Base-by-base conservation (phyloP, 73 alveolate species). In the Paramecium bursaria region DNA sequence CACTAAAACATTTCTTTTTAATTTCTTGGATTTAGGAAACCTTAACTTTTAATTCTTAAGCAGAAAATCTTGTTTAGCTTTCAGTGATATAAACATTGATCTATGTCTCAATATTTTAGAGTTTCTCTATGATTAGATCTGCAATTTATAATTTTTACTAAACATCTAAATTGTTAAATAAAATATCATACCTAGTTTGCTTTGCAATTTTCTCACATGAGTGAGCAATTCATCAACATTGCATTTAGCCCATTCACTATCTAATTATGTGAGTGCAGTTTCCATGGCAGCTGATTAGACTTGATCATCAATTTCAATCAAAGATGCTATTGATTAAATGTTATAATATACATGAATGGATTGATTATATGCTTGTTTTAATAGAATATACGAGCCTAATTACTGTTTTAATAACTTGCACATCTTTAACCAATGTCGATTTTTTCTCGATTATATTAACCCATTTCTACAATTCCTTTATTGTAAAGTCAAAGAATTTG, bases 391-490 rank as follows among this genome's bases (percentile, higher is more conserved):
- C 82, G 17, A 67, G 27, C 21, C 44, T 67, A 31, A 31, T 67
- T 7, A 67, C 50, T 39, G 33, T 39, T 14, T 67, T 57, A n/a
- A 67, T 42, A 19, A 67, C 9, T 67, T 53, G 27, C 27, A 67
- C 33, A 67, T 67, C 82, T 47, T 42, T 67, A 17, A 14, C 27
- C 25, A 67, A 15, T n/a, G 6, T 13, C 21, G 27, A 22, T 14
- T 27, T 31, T 15, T 47, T 19, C 11, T 67, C 57, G 10, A 67
- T 67, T 3, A 67, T 39, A 19, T 67, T 57, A 25, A 47, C 49
- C 82, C 82, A 67, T 42, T 67, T 67, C 4, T 53, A n/a, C 9
- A 67, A 47, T 42, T 67, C 82, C 44, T 39, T 19, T 5, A 67
- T 67, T 25, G 50, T 67, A 42, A 19, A 67, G 15, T 67, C 82